Evolutionary conservation across 306 rosid genomes (phyloP), one percentile per base, ranked within the genome.

Genomic region (Elaeagnus macrophylla): DNA sequence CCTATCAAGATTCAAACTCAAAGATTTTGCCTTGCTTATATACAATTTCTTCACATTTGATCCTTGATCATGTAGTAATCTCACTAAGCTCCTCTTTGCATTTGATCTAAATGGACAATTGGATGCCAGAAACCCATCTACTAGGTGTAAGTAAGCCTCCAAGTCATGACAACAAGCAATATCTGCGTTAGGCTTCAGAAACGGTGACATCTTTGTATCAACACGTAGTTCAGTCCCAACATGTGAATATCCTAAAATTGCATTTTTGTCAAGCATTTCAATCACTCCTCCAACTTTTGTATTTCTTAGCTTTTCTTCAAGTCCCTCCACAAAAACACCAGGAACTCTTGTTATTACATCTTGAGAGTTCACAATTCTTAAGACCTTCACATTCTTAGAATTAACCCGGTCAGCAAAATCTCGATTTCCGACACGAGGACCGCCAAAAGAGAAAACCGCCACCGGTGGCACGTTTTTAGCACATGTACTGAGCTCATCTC

Each of bases 111-210:
- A 93, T 0, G 99, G 99, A 68, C 84, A 75, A 43, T 87, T 84
- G 0, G 99, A 87, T 0, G 99, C 91, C 81, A 81, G 8, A 41
- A 75, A 93, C 5, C 99, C 99, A 60, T 93, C 99, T 65, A 93
- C 99, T 67, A 93, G 45, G 52, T 93, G 99, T 45, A 93, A 46
- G 51, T 93, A 93, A 5, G 99, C 99, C 67, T 93, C 99, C 66
- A 93, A 41, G 16, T 93, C 99, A 59, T 93, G 99, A 7, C 95
- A 84, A 47, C 96, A 93, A 0, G 89, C 95, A 53, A 86, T 75
- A 59, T 87, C 96, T 1, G 99, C 99, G 54, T 93, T 75, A 0
- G 99, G 94, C 60, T 81, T 93, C 50, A 93, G 65, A 13, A 65
- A 93, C 0, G 99, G 99, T 0, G 99, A 93, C 89, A 75, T 87